Evolutionary conservation across 768 basidiomycete genomes (phyloP).

Genomic region (Termitomyces sp.): DNA sequence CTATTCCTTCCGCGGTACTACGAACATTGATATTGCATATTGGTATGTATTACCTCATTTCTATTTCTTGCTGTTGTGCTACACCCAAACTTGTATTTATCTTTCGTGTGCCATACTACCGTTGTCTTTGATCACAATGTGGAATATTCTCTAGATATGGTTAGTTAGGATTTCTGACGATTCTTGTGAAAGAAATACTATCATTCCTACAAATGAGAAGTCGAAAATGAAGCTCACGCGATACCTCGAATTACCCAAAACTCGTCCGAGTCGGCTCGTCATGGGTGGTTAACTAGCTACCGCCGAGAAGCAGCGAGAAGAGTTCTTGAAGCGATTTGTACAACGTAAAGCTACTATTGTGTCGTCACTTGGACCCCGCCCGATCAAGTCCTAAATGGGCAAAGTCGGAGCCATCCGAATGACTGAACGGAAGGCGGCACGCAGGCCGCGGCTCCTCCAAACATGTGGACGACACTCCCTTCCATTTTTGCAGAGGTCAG

Average conservation of each 20-base stretch:
- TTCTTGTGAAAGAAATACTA: background rate
- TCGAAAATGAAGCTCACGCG: background rate
- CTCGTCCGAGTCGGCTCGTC: background rate
- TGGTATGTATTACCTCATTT: background rate
- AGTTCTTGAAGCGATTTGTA: background rate
- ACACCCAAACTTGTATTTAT: background rate
- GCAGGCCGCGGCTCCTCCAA: background rate
- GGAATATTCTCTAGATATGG: conserved; percentile 2
- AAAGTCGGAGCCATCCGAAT: background rate
- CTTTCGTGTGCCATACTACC: background rate
- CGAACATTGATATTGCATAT: background rate
- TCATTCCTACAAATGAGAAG: background rate
- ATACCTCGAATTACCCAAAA: background rate
- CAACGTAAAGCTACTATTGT: background rate
- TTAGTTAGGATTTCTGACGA: background rate
- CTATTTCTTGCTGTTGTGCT: background rate
- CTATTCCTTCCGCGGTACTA: background rate
- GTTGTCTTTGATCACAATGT: background rate
- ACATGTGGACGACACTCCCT: background rate
- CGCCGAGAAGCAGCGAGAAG: conserved; percentile 1
- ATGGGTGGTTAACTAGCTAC: background rate
- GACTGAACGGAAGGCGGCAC: background rate
- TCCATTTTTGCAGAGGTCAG: background rate
- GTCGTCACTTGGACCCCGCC: background rate
- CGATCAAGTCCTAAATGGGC: background rate